These are phyloP conservation scores for Podospora pseudopauciseta DNA, from an alignment of 495 filamentous ascomycete species.

Conservation along the genomic window DNA sequence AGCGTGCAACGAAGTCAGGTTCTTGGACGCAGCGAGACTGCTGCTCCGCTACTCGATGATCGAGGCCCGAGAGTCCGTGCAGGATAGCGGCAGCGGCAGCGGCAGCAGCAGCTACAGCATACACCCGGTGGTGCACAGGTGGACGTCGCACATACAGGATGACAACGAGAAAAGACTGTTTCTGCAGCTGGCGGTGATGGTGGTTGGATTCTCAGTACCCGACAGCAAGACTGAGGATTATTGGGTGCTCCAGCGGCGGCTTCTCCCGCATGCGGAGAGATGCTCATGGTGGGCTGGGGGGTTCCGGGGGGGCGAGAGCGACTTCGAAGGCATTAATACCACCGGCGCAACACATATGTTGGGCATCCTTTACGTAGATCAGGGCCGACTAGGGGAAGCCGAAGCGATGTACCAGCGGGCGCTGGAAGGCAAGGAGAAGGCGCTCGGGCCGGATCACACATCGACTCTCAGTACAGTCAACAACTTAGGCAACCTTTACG, in stretches of 20 bases:
- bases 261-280: constrained; percentile 27
- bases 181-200: constrained; percentile 21
- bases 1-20: constrained; percentile 28
- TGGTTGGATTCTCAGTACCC: constrained; percentile 27
- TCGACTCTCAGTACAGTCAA: too few species aligned
- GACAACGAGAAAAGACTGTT: constrained; percentile 15
- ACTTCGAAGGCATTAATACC: constrained; percentile 29
- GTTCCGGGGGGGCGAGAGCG: constrained; percentile 8
- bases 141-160: constrained; percentile 25
- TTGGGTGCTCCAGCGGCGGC: constrained; percentile 26
- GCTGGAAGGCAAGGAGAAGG: constrained; percentile 7
- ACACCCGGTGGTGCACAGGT: constrained; percentile 37
- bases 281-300: constrained; percentile 17
- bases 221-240: constrained; percentile 14
- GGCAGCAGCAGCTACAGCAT: constrained; percentile 24
- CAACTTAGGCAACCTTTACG: too few species aligned
- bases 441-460: too few species aligned
- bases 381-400: constrained; percentile 29
- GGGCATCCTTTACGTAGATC: constrained; percentile 28
- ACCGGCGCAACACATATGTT: constrained; percentile 24
- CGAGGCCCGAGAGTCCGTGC: constrained; percentile 25
- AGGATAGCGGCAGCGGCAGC: not conserved
- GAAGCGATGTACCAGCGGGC: constrained; percentile 35
- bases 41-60: constrained; percentile 35
- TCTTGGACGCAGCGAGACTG: constrained; percentile 23